Base-by-base conservation (phyloP, 1,284 basidiomycete species). In the Apiotrichum montevideense region DNA sequence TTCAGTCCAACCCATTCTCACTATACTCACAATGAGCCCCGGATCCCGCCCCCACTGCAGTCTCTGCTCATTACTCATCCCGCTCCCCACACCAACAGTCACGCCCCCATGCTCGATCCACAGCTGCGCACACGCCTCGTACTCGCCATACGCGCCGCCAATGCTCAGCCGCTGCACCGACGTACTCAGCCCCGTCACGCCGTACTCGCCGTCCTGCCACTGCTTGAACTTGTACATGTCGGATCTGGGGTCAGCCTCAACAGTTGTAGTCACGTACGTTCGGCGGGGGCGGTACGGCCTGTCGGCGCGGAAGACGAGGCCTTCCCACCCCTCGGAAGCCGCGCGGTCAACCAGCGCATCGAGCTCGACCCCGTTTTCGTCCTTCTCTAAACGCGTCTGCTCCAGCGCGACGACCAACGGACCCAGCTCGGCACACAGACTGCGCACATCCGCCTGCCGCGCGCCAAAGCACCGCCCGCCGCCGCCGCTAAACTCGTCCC, bases 191-290 rank as follows among this genome's bases (percentile, higher is more conserved):
- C 52, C 60, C 8, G 57, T 49, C 35, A 74, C 72, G 4, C 49
- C 56, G 55, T 75, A 75, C 58, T 77, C 75, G 3, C 61, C 72
- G 51, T 77, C 75, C 52, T 66, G 65, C 71, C 72, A 75, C 52
- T 69, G 56, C 56, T 77, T 77, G 67, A 71, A 72, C 57, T 77
- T 77, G 33, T 65, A 61, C 7, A 77, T 64, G 50, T 74, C 69
- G 9, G 58, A 39, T 15, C 71, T 75, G 51, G 11, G 34, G n/a
- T 13, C 32, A 29, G 3, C 9, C 7, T 10, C 15, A 29, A 14
- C 8, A 15, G 4, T 3, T 2, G 35, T 8, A 5, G 13, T 15
- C 15, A 65, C 71, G 51, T 46, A 71, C 74, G 64, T 67, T 41
- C 74, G 54, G 48, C 60, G 66, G 15, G 72, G 73, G 43, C 67